Percentiles rank a stretch among this genome's conserved stretches.
phyloP scores from a whole-genome alignment of 345 rosid species.

The Populus deltoides region DNA sequence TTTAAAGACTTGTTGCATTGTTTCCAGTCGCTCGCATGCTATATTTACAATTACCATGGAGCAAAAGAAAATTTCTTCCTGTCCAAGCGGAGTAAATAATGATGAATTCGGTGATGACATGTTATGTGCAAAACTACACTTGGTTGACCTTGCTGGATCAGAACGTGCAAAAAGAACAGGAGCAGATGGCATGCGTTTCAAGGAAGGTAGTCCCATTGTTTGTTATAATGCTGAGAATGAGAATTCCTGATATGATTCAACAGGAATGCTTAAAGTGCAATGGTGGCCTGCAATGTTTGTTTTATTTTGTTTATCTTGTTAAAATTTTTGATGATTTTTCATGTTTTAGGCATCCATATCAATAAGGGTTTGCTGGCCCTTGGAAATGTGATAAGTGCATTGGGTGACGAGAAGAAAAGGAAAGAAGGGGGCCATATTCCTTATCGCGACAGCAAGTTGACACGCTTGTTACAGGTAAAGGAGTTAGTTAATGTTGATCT shows the following conservation, averaged over 20 bases:
- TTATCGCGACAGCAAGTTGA: constrained; percentile 98
- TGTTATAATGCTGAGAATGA: neutral
- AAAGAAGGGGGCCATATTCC: constrained; percentile 98
- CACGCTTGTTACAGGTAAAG: constrained; percentile 84
- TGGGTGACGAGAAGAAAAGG: constrained; percentile 92
- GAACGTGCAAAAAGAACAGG: constrained; percentile 97
- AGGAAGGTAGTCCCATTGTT: constrained; percentile 67
- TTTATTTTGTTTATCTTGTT: neutral
- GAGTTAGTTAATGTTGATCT: neutral
- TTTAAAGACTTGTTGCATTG: neutral
- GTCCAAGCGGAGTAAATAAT: constrained; percentile 27
- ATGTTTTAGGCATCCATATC: constrained; percentile 71
- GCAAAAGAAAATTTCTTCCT: constrained; percentile 64
- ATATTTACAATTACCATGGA: constrained; percentile 90
- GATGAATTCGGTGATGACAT: constrained; percentile 74
- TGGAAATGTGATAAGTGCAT: constrained; percentile 92
- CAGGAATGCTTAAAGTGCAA: neutral
- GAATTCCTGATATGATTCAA: neutral
- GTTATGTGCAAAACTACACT: constrained; percentile 81
- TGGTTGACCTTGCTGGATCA: constrained; percentile 95
- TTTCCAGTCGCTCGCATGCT: constrained; percentile 89
- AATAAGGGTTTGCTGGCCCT: constrained; percentile 93
- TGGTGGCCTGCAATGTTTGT: neutral
- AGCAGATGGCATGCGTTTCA: constrained; percentile 90
- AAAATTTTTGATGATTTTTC: constrained; percentile 2